A percentile compares a stretch with the other conserved stretches of the same genome.
phyloP scores from a whole-genome alignment of 2,329 filamentous ascomycete genomes.

The Verticillium dahliae region DNA sequence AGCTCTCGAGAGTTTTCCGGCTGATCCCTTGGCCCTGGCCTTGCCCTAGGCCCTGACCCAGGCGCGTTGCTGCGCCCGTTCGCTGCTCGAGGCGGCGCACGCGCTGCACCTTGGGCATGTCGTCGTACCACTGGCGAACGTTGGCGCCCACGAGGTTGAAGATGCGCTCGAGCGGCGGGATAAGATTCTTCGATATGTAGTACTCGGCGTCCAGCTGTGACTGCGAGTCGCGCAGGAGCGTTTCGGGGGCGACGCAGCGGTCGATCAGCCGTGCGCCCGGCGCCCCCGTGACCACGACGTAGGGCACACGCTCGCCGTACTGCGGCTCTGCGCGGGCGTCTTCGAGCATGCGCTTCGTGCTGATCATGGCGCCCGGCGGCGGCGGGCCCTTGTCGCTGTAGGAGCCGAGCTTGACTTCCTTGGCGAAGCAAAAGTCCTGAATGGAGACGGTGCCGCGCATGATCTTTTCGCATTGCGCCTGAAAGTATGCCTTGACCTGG shows the following conservation, averaged over 20 bases:
- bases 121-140: constrained; percentile 85
- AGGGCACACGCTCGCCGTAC: constrained; percentile 90
- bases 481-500: constrained; percentile 84
- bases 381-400: constrained; percentile 77
- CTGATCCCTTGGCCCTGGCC: constrained; percentile 15
- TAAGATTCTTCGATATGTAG: constrained; percentile 93
- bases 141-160: constrained; percentile 95
- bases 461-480: constrained; percentile 84
- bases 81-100: constrained; percentile 54
- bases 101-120: constrained; percentile 88
- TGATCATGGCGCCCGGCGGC: constrained; percentile 84
- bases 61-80: constrained; percentile 13
- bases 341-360: constrained; percentile 75
- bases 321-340: constrained; percentile 86
- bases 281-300: constrained; percentile 84
- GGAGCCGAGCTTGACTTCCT: constrained; percentile 82
- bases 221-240: constrained; percentile 68
- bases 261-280: constrained; percentile 82
- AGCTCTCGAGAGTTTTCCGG: constrained; percentile 74
- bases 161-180: constrained; percentile 90
- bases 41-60: constrained; percentile 2
- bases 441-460: constrained; percentile 83
- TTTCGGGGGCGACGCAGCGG: constrained; percentile 83
- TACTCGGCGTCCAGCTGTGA: constrained; percentile 87
- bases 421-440: constrained; percentile 93